These are phyloP conservation scores for Fusarium sp. DNA, from an alignment of 2,329 filamentous ascomycete species.

Conservation along the genomic window DNA sequence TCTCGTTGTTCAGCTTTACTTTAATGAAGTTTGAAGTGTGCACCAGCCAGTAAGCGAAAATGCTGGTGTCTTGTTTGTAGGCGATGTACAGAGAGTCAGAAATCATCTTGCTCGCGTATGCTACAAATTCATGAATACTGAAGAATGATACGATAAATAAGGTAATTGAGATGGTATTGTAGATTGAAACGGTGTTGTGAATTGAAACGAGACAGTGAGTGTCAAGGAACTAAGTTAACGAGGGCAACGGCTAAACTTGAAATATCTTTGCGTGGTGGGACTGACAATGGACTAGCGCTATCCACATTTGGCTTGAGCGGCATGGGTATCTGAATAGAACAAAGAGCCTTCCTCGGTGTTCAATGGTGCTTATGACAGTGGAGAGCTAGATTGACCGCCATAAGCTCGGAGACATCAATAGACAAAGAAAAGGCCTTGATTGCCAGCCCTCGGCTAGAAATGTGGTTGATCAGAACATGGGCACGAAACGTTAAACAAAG, in stretches of 20 bases:
- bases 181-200: background rate
- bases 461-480: background rate
- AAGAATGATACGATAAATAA: fast-evolving
- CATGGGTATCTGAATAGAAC: background rate
- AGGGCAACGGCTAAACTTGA: background rate
- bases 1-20: background rate
- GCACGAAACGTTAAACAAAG: background rate
- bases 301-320: background rate
- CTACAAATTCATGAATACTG: background rate
- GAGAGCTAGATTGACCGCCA: background rate
- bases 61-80: background rate
- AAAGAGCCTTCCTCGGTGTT: background rate
- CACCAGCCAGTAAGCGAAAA: background rate
- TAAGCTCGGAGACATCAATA: background rate
- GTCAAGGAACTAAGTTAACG: background rate
- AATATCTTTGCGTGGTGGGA: background rate
- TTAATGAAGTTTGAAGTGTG: background rate
- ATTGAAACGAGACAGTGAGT: background rate
- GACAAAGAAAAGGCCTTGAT: background rate
- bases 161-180: no score
- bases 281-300: background rate
- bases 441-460: background rate
- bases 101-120: background rate
- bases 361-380: background rate
- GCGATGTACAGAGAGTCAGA: background rate